Base-by-base conservation (phyloP, 2,329 filamentous ascomycete genomes). In the Ascochyta viciae-villosae region DNA sequence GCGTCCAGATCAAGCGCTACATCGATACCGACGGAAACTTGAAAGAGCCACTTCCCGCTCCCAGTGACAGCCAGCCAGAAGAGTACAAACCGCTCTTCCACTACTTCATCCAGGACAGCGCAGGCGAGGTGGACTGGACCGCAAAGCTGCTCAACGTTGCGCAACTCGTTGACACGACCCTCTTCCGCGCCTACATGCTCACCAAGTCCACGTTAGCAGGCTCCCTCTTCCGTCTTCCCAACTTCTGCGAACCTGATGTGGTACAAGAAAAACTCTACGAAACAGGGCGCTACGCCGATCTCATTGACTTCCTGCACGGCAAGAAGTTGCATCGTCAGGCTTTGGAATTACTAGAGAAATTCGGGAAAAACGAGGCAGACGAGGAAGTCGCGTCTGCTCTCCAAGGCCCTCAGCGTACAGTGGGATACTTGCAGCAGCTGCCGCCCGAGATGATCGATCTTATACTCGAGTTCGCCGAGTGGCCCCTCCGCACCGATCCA, bases 301-400 rank as follows among this genome's bases (percentile, higher is more conserved):
- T 99, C 1, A 92, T 99, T n/a, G 94, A 98, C 74, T 99, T 99
- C 72, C 88, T 98, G 64, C 92, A 96, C 68, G 95, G 95, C 61
- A 99, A 99, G 79, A 93, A 89, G 74, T 83, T 98, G 37, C 95
- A 99, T 76, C 87, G 89, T 16, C 88, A 96, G 70, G 94, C 95
- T 0, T 79, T 99, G 16, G 89, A 92, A 62, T 79, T 97, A 27
- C 82, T 99, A 0, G 85, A 86, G 64, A 89, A 88, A 61, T 97
- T 97, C 65, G 94, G 94, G 16, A 85, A 77, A 57, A 78, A 78
- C 38, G 77, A 81, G 54, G 78, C 77, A 1, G 79, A 79, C 22
- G 76, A 79, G 26, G 71, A 80, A 45, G 74, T 79, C 7, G 70
- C 78, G 3, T 77, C 82, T 15, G 80, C 82, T 4, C 82, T 99